These are phyloP conservation scores for Solanum infundibuliforme DNA, from an alignment of 257 asterid genomes.

Conservation along the genomic window DNA sequence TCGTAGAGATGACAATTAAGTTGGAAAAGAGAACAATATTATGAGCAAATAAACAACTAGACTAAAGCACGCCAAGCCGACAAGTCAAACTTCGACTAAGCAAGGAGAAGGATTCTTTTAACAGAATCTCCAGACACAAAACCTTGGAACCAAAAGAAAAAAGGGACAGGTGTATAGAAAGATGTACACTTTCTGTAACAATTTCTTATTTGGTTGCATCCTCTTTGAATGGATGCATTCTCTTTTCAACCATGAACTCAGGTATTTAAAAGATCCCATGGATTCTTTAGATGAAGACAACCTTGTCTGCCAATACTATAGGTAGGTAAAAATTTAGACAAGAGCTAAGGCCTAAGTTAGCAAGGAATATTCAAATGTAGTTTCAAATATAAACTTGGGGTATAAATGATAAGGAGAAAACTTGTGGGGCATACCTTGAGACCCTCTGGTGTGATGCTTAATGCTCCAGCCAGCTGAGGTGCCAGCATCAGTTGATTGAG, in stretches of 20 bases:
- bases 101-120: neutral
- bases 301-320: neutral
- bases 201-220: neutral
- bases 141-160: neutral
- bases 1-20: neutral
- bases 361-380: slow-evolving; percentile 1
- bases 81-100: neutral
- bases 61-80: neutral
- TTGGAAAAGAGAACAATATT: neutral
- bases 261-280: neutral
- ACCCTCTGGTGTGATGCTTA: slow-evolving; percentile 62
- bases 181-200: neutral
- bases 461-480: slow-evolving; percentile 88
- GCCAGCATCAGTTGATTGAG: slow-evolving; percentile 97
- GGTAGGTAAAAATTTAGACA: neutral
- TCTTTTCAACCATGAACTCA: neutral
- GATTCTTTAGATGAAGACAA: neutral
- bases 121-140: neutral
- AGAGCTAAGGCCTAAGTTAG: neutral
- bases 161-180: neutral
- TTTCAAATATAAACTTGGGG: slow-evolving; percentile 8
- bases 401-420: neutral
- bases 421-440: slow-evolving; percentile 53
- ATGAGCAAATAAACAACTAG: neutral
- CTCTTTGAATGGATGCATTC: neutral